phyloP scores from a whole-genome alignment of 148 eudicot genomes.

The Rhododendron williamsianum region DNA sequence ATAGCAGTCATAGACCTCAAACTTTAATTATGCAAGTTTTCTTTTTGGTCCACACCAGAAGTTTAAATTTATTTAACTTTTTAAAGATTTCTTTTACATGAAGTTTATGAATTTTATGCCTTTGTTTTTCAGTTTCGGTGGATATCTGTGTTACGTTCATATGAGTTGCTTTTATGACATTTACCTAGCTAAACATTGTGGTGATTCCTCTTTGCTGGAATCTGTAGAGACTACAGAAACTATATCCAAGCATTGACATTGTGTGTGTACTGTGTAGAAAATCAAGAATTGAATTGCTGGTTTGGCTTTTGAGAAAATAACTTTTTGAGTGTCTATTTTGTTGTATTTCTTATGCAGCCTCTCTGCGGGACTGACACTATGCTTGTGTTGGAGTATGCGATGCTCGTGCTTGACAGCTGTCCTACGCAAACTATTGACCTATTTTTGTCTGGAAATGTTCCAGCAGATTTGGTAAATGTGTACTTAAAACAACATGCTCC shows the following conservation, averaged over 20 bases:
- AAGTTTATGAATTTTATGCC: neutral
- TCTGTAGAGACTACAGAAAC: neutral
- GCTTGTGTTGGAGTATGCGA: slow-evolving; percentile 92
- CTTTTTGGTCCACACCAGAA: neutral
- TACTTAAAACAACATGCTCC: slow-evolving; percentile 98
- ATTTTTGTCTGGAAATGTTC: slow-evolving; percentile 87
- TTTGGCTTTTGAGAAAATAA: neutral
- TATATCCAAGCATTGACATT: neutral
- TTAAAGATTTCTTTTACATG: neutral
- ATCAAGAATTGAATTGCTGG: neutral
- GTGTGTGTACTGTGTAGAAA: neutral
- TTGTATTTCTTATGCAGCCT: slow-evolving; percentile 71
- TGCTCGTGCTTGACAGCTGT: slow-evolving; percentile 90
- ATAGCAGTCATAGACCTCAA: neutral
- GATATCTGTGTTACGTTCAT: neutral
- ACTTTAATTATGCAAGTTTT: neutral
- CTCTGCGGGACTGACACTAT: slow-evolving; percentile 84
- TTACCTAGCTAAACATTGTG: neutral
- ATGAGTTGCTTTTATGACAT: neutral
- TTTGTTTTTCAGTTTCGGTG: neutral
- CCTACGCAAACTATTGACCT: slow-evolving; percentile 94
- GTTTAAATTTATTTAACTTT: neutral
- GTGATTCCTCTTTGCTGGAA: neutral
- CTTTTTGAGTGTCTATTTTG: slow-evolving; percentile 1
- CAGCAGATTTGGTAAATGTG: slow-evolving; percentile 90